These are phyloP conservation scores for Rauvolfia tetraphylla DNA, from an alignment of 257 asterid species.

Conservation along the genomic window DNA sequence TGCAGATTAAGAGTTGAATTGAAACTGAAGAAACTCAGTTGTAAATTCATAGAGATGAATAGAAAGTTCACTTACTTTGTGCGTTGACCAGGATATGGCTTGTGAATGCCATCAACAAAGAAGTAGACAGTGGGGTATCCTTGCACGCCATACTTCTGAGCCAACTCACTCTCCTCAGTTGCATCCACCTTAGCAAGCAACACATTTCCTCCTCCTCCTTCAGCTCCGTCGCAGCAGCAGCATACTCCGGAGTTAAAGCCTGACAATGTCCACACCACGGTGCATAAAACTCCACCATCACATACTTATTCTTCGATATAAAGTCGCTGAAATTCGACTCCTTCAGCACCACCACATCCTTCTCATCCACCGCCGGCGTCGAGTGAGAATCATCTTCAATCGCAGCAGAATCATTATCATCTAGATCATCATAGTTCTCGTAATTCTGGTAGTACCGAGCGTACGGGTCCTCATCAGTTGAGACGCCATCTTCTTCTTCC, in stretches of 20 bases:
- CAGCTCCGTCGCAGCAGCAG: slow-evolving; percentile 93
- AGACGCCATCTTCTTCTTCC: slow-evolving; percentile 40
- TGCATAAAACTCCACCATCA: slow-evolving; percentile 93
- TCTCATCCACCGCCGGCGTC: slow-evolving; percentile 68
- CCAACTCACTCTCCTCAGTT: slow-evolving; percentile 61
- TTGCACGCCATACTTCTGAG: slow-evolving; percentile 72
- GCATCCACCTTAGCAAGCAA: slow-evolving; percentile 91
- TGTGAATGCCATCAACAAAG: slow-evolving; percentile 81
- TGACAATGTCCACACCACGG: slow-evolving; percentile 99
- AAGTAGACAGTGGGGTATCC: slow-evolving; percentile 78
- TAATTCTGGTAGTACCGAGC: slow-evolving; percentile 41
- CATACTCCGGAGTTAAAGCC: slow-evolving; percentile 86
- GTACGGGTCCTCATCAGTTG: slow-evolving; percentile 27
- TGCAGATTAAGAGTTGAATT: neutral
- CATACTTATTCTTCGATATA: slow-evolving; percentile 61
- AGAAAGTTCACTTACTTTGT: slow-evolving; percentile 58
- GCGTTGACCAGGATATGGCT: slow-evolving; percentile 65
- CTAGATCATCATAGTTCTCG: slow-evolving; percentile 75
- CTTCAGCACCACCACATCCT: slow-evolving; percentile 72
- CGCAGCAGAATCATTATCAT: slow-evolving; percentile 26
- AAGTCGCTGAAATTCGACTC: slow-evolving; percentile 68
- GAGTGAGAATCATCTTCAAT: slow-evolving; percentile 23
- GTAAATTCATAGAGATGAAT: neutral
- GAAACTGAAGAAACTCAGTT: neutral
- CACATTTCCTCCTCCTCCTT: slow-evolving; percentile 50